Evolutionary conservation across 1,284 basidiomycete genomes (phyloP), one percentile per base, ranked within the genome.

Genomic region (Omphalotus olearius): DNA sequence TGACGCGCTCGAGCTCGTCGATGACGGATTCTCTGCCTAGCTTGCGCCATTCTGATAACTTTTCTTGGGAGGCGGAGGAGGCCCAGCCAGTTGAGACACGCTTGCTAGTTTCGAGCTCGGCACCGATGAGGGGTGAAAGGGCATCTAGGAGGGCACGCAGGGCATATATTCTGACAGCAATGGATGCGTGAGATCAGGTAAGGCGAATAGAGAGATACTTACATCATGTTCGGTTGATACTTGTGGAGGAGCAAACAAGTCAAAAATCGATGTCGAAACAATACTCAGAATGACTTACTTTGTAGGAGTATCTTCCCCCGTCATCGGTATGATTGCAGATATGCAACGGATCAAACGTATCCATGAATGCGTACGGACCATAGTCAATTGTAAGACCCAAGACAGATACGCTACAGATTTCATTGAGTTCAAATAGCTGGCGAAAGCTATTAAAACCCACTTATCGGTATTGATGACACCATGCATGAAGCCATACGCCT

Each of bases 391-490:
- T 97, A 50, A 95, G 69, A 1, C 95, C 95, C 18, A 93, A 71
- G 23, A 98, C 76, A 2, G 90, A 91, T 30, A 95, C 83, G 57
- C 86, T 89, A 56, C 11, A 18, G 23, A 37, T 17, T 13, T 33
- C 30, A 33, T 33, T 33, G 9, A 30, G 10, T 44, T 25, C 14
- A n/a, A 25, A 39, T 37, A 13, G 30, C 30, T 23, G 23, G 23
- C 3, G 30, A 33, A 33, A 33, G 23, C 9, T 11, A 30, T 39
- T n/a, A 13, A 10, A 36, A 64, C 80, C 50, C 56, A 88, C 87
- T 95, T 95, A 72, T 98, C 95, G 2, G 95, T 97, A 65, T 98
- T 98, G 61, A 98, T 91, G n/a, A 98, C 95, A 0, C 88, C 88
- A 60, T 91, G 87, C 88, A 93, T 93, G 66, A 91, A 95, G 0